Evolutionary conservation across 1,284 basidiomycete species (phyloP), one percentile per base, ranked within the genome.

Genomic region (Leccinum subspadiceum): DNA sequence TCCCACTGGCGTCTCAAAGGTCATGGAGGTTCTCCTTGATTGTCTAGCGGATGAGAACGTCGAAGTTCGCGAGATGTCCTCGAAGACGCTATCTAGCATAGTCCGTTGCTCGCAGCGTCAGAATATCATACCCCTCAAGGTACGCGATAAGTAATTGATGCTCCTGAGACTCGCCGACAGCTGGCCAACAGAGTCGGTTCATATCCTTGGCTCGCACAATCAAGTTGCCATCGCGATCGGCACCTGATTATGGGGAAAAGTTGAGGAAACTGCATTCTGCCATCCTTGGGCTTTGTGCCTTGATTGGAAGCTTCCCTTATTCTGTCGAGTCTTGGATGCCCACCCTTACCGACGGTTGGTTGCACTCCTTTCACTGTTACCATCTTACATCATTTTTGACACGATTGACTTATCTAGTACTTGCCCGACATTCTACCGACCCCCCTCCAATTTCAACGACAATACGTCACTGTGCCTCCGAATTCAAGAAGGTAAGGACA

Each of bases 51-150:
- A 98, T 72, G 90, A 93, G 70, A 96, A 96, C 70, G 88, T 96
- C 56, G 95, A 98, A 77, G 95, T 98, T 31, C 85, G 95, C 62
- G 93, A 95, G 73, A 95, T 92, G 82, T 92, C 94, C n/a, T 92
- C 92, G 4, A 89, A 89, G 77, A 92, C 93, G 46, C 79, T 99
- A 35, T 91, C 92, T 17, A 92, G 94, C 20, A 89, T 99, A 65
- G 85, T 99, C 39, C 84, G 96, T 64, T 97, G 94, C 71, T 96
- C 94, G 10, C 94, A 98, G 73, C 84, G 96, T 58, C 85, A 92
- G 61, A 92, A 90, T 68, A 95, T 98, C 66, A 77, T 92, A 54
- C 87, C 90, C 5, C 79, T 98, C 66, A 94, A 91, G 84, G 93
- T 92, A 70, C 64, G 73, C 62, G 52, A 48, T 41, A 37, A 13